A percentile compares a stretch with the other conserved stretches of the same genome.
Conservation (phyloP, 2,329 filamentous ascomycete species). For the Alternaria arborescens region DNA sequence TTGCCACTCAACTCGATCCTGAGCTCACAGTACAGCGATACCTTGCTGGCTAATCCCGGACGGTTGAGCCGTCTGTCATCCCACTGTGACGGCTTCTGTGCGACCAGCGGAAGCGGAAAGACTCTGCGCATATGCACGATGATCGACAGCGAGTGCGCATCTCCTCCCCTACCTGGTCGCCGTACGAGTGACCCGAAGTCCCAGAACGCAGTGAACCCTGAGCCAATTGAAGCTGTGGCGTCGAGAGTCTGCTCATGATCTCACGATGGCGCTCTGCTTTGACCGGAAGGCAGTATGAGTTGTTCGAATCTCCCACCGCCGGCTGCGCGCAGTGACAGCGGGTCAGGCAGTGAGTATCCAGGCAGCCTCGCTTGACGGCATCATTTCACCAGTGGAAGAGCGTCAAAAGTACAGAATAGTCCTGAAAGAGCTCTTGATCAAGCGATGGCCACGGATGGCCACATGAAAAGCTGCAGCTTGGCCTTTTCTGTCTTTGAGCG, state of each 20-base stretch:
- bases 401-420: slow-evolving; percentile 26
- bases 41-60: slow-evolving; percentile 7
- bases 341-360: slow-evolving; percentile 19
- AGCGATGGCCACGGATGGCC: slow-evolving; percentile 23
- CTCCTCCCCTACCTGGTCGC: slow-evolving; percentile 16
- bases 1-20: slow-evolving; percentile 1
- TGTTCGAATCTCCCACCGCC: slow-evolving; percentile 44
- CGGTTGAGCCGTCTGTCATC: slow-evolving; percentile 22
- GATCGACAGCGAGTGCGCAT: slow-evolving; percentile 14
- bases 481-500: slow-evolving; percentile 31
- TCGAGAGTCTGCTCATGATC: slow-evolving; percentile 4
- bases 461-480: slow-evolving; percentile 33
- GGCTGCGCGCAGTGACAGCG: slow-evolving; percentile 33
- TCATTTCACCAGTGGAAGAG: slow-evolving; percentile 17
- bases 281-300: slow-evolving; percentile 32
- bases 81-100: slow-evolving; percentile 33
- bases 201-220: slow-evolving; percentile 14
- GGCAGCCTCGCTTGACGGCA: slow-evolving; percentile 18
- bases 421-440: slow-evolving; percentile 12
- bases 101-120: slow-evolving; percentile 33
- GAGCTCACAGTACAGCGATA: slow-evolving; percentile 1
- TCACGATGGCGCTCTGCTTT: slow-evolving; percentile 19
- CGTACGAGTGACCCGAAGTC: slow-evolving; percentile 24
- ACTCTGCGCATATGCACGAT: slow-evolving; percentile 10
- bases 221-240: slow-evolving; percentile 13